Evolutionary conservation across 805 yeast species (phyloP).

Genomic region (Gaillardinia entomophila): DNA sequence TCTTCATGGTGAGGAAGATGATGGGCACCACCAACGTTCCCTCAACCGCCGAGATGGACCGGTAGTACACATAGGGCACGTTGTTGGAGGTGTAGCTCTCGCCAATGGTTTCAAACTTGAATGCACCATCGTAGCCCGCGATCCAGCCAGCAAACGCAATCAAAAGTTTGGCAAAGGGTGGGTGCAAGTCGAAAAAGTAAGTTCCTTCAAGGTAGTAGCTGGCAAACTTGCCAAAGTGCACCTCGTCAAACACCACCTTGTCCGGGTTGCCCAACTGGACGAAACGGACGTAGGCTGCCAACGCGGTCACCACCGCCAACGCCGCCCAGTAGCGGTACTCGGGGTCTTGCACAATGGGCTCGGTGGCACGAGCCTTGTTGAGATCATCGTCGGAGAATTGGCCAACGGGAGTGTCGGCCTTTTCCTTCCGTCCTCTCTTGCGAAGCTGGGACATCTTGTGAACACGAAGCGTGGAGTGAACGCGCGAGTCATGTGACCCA

Average conservation of each 20-base stretch:
- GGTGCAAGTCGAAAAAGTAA: conserved; percentile 94
- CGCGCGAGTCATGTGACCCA: no score
- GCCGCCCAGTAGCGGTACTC: conserved; percentile 28
- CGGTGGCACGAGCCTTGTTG: conserved; percentile 1
- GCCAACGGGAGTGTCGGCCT: background rate
- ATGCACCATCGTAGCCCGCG: conserved; percentile 85
- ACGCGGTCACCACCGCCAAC: conserved; percentile 29
- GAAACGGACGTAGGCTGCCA: conserved; percentile 53
- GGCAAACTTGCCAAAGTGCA: conserved; percentile 82
- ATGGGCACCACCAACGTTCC: conserved; percentile 81
- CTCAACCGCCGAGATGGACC: conserved; percentile 72
- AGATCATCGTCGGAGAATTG: background rate
- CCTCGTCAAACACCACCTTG: conserved; percentile 83
- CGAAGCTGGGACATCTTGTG: background rate
- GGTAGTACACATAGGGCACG: conserved; percentile 81
- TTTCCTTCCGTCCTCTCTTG: background rate
- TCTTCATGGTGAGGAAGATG: conserved; percentile 79
- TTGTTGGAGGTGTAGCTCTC: conserved; percentile 70
- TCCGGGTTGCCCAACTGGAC: conserved; percentile 56
- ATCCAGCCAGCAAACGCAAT: conserved; percentile 88
- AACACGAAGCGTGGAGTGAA: no score
- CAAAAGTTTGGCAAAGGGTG: conserved; percentile 92
- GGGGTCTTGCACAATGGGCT: conserved; percentile 16
- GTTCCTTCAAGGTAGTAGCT: conserved; percentile 83
- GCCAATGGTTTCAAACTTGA: conserved; percentile 88